Evolutionary conservation across 352 stramenopile species (phyloP).

Genomic region (Pythium guiyangense): DNA sequence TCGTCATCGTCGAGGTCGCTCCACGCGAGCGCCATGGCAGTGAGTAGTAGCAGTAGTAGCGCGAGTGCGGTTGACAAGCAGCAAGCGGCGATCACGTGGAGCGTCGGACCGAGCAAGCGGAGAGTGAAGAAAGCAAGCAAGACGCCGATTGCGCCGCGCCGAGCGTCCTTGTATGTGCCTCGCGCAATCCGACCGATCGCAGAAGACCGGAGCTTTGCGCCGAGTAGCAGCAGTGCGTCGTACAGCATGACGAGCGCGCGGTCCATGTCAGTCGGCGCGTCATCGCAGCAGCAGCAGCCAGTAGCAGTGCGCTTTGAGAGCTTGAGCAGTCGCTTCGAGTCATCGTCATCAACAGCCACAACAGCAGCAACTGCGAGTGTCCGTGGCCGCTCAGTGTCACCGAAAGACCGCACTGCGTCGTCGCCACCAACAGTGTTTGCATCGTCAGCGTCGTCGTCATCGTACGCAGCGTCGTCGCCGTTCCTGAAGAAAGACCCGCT

Average conservation of each 20-base stretch:
- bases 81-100: slow-evolving; percentile 15
- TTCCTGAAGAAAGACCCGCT: slow-evolving; percentile 45
- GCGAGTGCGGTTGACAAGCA: not conserved
- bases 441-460: slow-evolving; percentile 30
- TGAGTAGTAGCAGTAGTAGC: not conserved
- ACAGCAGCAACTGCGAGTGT: not conserved
- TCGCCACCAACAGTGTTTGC: slow-evolving; percentile 15
- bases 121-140: slow-evolving; percentile 27
- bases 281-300: not conserved
- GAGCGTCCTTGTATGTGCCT: slow-evolving; percentile 14
- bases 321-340: not conserved
- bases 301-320: slow-evolving; percentile 10
- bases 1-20: slow-evolving; percentile 5
- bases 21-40: too few relatives aligned
- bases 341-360: not conserved
- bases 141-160: slow-evolving; percentile 1
- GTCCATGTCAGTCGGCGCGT: not conserved
- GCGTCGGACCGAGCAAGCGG: slow-evolving; percentile 31
- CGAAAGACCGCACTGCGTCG: slow-evolving; percentile 15
- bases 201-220: slow-evolving; percentile 3
- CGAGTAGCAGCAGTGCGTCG: not conserved
- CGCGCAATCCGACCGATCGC: slow-evolving; percentile 9
- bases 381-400: not conserved
- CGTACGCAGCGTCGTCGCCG: slow-evolving; percentile 31
- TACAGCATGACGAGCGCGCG: not conserved